Conservation (phyloP, 1,284 basidiomycete species). For the Sparassis latifolia region DNA sequence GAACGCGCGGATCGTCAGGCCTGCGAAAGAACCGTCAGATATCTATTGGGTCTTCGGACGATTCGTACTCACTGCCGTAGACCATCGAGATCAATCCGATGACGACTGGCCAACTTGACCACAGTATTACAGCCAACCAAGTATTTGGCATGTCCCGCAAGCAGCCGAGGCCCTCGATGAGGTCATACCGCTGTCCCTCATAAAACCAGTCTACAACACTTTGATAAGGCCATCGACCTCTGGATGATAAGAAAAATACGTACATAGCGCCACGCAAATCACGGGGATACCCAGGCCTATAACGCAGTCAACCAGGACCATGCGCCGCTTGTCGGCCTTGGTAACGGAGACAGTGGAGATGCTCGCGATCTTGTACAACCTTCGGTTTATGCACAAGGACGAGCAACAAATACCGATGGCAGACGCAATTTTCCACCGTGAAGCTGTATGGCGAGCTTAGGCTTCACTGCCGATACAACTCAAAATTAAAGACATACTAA, state of each 20-base stretch:
- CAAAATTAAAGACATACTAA: conserved; percentile 39
- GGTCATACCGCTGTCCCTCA: conserved; percentile 47
- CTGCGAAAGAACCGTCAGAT: conserved; percentile 6
- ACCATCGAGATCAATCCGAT: conserved; percentile 34
- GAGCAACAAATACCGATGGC: conserved; percentile 36
- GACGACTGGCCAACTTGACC: conserved; percentile 33
- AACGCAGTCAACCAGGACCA: conserved; percentile 29
- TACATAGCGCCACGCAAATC: conserved; percentile 30
- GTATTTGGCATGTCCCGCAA: conserved; percentile 38
- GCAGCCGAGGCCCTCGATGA: conserved; percentile 55
- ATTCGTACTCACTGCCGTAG: conserved; percentile 20
- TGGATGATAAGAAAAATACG: conserved; percentile 7
- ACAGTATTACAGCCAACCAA: conserved; percentile 34
- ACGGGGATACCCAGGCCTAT: conserved; percentile 33
- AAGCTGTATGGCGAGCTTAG: conserved; percentile 15
- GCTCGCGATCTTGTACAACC: conserved; percentile 41
- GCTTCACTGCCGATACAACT: conserved; percentile 19
- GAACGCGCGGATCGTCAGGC: conserved; percentile 27
- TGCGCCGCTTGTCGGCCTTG: conserved; percentile 26
- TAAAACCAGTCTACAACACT: conserved; percentile 25
- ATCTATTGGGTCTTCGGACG: conserved; percentile 2
- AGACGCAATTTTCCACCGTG: conserved; percentile 28
- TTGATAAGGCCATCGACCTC: conserved; percentile 23
- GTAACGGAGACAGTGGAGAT: conserved; percentile 22
- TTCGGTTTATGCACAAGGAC: conserved; percentile 42